Percentiles rank a stretch among this genome's conserved stretches.
phyloP scores from a whole-genome alignment of 805 yeast genomes.

The Wickerhamomyces canadensis region DNA sequence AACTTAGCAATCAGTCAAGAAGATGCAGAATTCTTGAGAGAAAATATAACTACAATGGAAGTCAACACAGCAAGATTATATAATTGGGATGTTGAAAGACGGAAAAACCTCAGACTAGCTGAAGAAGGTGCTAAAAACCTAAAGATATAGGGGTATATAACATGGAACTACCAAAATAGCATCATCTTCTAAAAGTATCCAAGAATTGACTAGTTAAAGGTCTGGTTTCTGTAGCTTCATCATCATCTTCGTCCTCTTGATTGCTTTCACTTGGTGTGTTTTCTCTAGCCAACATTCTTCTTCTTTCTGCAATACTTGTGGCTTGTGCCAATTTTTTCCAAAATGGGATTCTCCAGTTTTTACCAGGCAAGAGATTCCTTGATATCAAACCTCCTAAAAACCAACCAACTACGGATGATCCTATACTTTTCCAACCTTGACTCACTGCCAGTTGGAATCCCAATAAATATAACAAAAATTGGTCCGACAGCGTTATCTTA shows the following conservation, averaged over 20 bases:
- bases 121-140: slow-evolving; percentile 36
- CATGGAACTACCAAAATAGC: background rate
- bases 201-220: slow-evolving; percentile 44
- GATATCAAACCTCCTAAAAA: slow-evolving; percentile 28
- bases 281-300: slow-evolving; percentile 5
- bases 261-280: slow-evolving; percentile 3
- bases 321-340: slow-evolving; percentile 10
- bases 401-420: slow-evolving; percentile 31
- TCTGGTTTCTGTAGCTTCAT: slow-evolving; percentile 26
- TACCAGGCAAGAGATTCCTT: slow-evolving; percentile 33
- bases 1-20: slow-evolving; percentile 63
- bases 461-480: slow-evolving; percentile 27
- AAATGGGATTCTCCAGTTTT: slow-evolving; percentile 32
- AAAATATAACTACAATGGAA: slow-evolving; percentile 94
- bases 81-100: slow-evolving; percentile 82
- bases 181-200: slow-evolving; percentile 36
- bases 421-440: slow-evolving; percentile 24
- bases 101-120: slow-evolving; percentile 41
- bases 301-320: slow-evolving; percentile 2
- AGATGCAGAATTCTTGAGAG: slow-evolving; percentile 78
- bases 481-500: slow-evolving; percentile 26
- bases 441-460: slow-evolving; percentile 29
- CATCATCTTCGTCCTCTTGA: slow-evolving; percentile 21
- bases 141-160: no score
- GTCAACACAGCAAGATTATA: slow-evolving; percentile 92